These are phyloP conservation scores for Daldinia eschscholtzii DNA, from an alignment of 2,329 filamentous ascomycete species.

Conservation along the genomic window DNA sequence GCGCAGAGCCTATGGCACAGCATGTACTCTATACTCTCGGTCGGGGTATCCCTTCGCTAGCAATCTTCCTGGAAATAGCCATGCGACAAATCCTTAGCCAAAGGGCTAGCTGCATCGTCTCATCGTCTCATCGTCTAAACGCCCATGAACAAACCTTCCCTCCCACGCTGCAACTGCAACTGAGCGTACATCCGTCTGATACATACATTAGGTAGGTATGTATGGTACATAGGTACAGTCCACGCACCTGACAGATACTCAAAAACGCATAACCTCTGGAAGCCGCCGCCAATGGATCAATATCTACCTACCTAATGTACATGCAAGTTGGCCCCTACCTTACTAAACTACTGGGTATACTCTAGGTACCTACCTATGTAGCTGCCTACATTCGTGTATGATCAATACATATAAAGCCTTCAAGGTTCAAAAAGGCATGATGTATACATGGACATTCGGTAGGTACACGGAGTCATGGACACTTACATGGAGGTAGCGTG, in stretches of 20 bases:
- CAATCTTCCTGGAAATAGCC: constrained; percentile 45
- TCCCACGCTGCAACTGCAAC: not conserved
- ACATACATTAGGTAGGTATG: not conserved
- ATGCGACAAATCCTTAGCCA: constrained; percentile 48
- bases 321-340: not conserved
- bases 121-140: constrained; percentile 37
- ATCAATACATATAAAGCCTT: too few species aligned
- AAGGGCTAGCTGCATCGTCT: constrained; percentile 38
- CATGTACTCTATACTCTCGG: constrained; percentile 35
- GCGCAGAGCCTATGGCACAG: constrained; percentile 21
- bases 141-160: constrained; percentile 16
- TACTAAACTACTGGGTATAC: too few species aligned
- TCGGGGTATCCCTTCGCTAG: constrained; percentile 26
- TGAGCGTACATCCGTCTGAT: constrained; percentile 6
- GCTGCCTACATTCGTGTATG: too few species aligned
- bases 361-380: not conserved
- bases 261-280: not conserved
- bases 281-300: not conserved
- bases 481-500: constrained; percentile 13
- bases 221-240: not conserved
- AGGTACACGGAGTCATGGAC: not conserved
- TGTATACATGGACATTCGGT: too few species aligned
- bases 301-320: not conserved
- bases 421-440: too few species aligned
- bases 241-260: not conserved